Base-by-base conservation (phyloP, 371 early-diverging fungal species). In the Vairimorpha necatrix region DNA sequence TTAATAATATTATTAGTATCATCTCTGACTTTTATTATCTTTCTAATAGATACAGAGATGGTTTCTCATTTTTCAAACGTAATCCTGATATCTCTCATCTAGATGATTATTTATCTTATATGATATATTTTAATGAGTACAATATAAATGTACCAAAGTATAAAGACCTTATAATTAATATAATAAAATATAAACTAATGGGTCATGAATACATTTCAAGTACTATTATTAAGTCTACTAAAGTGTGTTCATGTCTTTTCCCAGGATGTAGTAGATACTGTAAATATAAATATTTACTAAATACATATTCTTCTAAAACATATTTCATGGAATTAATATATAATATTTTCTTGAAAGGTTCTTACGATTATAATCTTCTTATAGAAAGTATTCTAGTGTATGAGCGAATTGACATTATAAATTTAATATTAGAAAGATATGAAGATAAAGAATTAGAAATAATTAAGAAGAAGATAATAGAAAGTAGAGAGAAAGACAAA, bases 81-180 rank as follows among this genome's bases (percentile, higher is more conserved):
- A 50, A 50, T 50, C n/a, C 50, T n/a, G 22, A 50, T 4, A n/a
- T 11, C 22, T 14, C 50, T n/a, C 22, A n/a, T n/a, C 4, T 3
- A n/a, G 6, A 11, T 22, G 50, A 50, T n/a, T 50, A 50, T 22
- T n/a, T 50, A 11, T 50, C 50, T 50, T 50, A 50, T 50, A 50
- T 50, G 50, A 50, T 50, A 50, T 50, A 11, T 50, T 50, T 50
- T 50, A 50, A 50, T 50, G 50, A 50, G n/a, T 50, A 50, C 22
- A 50, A 50, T 50, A 50, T 50, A 50, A 50, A n/a, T 50, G 50
- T 4, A 11, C 3, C n/a, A 13, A 22, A 50, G 22, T 50, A 50
- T n/a, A n/a, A 6, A 50, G 3, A 50, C 22, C 6, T 50, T 13
- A 50, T 50, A 50, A n/a, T 50, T 11, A n/a, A 50, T n/a, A 50